A percentile compares a stretch with the other conserved stretches of the same genome.
phyloP scores from a whole-genome alignment of 2,329 filamentous ascomycete genomes.

The Fusarium udum region DNA sequence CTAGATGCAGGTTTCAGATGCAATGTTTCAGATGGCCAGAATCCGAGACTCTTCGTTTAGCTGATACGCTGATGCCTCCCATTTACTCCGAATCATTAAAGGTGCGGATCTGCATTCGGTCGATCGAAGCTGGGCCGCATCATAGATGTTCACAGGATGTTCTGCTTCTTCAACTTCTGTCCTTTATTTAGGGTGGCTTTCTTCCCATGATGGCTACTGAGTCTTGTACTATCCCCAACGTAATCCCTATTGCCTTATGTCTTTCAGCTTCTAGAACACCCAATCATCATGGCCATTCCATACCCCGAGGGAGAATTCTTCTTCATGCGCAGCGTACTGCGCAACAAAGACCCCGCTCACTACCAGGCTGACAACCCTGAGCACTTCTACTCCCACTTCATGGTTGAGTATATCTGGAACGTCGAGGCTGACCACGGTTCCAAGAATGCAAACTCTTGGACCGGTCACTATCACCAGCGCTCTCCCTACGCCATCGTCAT shows the following conservation, averaged over 20 bases:
- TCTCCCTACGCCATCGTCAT: background rate
- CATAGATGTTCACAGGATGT: background rate
- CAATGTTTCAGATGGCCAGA: background rate
- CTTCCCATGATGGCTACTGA: fast-evolving
- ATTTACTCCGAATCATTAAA: no score
- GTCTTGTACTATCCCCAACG: background rate
- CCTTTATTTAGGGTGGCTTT: background rate
- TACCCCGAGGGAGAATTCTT: background rate
- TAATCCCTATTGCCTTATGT: background rate
- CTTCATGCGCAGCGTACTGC: background rate
- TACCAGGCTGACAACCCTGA: background rate
- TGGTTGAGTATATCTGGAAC: background rate
- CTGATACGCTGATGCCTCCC: no score
- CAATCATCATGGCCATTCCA: background rate
- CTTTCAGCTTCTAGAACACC: fast-evolving
- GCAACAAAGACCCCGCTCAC: background rate
- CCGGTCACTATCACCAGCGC: background rate
- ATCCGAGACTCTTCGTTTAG: background rate
- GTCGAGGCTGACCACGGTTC: background rate
- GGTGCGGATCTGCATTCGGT: no score
- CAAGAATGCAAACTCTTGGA: background rate
- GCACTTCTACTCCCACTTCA: background rate
- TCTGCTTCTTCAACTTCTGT: no score
- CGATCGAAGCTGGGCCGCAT: background rate
- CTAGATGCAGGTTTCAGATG: background rate